Evolutionary conservation across 768 basidiomycete species (phyloP), one percentile per base, ranked within the genome.

Genomic region (Chalciporus sphaerocephalus): DNA sequence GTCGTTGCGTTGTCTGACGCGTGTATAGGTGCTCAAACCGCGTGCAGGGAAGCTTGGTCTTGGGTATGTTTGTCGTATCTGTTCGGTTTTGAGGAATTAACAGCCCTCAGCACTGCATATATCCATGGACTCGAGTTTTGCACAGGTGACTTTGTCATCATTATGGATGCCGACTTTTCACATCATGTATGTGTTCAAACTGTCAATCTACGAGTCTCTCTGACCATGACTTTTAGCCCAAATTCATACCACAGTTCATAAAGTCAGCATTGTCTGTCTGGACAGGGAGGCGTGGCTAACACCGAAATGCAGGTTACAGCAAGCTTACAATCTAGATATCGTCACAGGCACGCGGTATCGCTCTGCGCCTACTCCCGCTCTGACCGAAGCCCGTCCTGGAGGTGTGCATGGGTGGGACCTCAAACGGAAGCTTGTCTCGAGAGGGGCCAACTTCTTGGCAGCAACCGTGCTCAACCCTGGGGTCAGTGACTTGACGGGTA

Each of bases 121-220:
- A 87, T 94, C 28, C 87, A 95, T 60, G 92, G 92, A 11, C 73
- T 95, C 38, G 84, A 90, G 55, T 94, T 88, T 66, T 87, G 85
- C 55, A 84, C 84, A 0, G 92, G 92, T 8, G 89, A 91, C 66
- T 95, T 93, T 69, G 90, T 93, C 17, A 89, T 94, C 60, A 94
- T 95, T 62, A 95, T 95, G 92, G 92, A 95, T 57, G 92, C 92
- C 40, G 92, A 95, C 69, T 93, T 95, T 67, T 93, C 91, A 5
- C 92, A 95, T 59, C 92, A 95, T 55, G 92, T 92, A 68, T 36
- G 86, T 69, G n/a, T 23, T 9, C 24, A 12, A 2, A 33, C 36
- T 20, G 21, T 38, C 23, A 18, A 35, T 22, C 44, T 39, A 42
- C 52, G 28, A 58, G 42, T 20, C 34, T 24, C 18, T 20, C 27